Evolutionary conservation across 225 moss, liverwort and hornwort genomes (phyloP).

Genomic region (Marchantia paleacea): DNA sequence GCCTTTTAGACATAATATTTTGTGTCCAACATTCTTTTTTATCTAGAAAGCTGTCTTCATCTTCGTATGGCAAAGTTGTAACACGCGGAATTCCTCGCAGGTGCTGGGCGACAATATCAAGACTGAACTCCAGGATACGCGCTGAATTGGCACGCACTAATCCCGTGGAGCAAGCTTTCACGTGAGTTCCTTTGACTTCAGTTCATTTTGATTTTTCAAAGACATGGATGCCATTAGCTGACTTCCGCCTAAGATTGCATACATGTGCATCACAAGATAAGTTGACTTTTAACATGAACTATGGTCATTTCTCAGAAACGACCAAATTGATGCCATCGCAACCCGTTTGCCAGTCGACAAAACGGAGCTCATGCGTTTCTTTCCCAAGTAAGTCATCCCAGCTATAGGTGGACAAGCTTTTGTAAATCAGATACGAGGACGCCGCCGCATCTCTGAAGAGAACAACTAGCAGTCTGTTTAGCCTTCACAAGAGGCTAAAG

Average conservation of each 20-base stretch:
- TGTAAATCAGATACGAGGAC: background rate
- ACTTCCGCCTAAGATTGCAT: background rate
- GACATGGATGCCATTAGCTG: background rate
- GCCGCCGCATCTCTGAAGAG: background rate
- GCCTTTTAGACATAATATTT: background rate
- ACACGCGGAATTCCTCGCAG: conserved; percentile 20
- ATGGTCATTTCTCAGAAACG: conserved; percentile 36
- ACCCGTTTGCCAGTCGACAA: conserved; percentile 62
- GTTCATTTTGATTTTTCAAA: background rate
- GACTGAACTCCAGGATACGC: conserved; percentile 49
- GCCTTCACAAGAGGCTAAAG: too few relatives aligned
- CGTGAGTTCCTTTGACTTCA: conserved; percentile 30
- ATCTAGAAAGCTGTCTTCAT: background rate
- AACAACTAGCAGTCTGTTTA: too few relatives aligned
- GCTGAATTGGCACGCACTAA: conserved; percentile 40
- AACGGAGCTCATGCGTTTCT: conserved; percentile 59
- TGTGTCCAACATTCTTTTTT: too few relatives aligned
- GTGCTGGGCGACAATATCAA: conserved; percentile 65
- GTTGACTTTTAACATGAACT: background rate
- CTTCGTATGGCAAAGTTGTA: background rate
- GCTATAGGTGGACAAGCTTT: background rate
- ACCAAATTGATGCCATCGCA: conserved; percentile 66
- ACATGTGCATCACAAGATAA: background rate
- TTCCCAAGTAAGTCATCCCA: conserved; percentile 48
- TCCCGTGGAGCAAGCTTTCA: conserved; percentile 48